These are phyloP conservation scores for Tolypocladium album DNA, from an alignment of 2,329 filamentous ascomycete species.

Conservation along the genomic window DNA sequence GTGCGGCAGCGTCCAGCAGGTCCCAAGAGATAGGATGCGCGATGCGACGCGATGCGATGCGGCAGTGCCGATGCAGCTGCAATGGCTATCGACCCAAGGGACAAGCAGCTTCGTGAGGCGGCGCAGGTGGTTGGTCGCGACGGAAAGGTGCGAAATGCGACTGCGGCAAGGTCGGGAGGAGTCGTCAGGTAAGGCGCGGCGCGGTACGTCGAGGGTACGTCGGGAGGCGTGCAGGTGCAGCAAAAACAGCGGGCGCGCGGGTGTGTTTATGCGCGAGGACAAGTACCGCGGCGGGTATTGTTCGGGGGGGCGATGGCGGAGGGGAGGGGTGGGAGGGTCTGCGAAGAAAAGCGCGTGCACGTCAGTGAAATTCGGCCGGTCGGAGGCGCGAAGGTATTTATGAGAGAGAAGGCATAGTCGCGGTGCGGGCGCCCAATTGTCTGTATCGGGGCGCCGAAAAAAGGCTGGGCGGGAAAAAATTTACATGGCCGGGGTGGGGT, in stretches of 20 bases:
- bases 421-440: slow-evolving; percentile 23
- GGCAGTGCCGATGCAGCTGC: not conserved
- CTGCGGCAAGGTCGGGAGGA: not conserved
- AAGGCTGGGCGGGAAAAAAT: slow-evolving; percentile 21
- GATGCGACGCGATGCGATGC: not conserved
- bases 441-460: slow-evolving; percentile 24
- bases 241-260: not conserved
- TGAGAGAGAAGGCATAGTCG: slow-evolving; percentile 27
- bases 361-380: slow-evolving; percentile 31
- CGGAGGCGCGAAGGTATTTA: slow-evolving; percentile 36
- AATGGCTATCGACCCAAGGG: not conserved
- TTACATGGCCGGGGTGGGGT: slow-evolving; percentile 19
- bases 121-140: slow-evolving; percentile 6
- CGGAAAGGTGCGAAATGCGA: slow-evolving; percentile 1
- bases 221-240: not conserved
- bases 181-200: not conserved
- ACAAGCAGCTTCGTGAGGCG: not conserved
- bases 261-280: not conserved
- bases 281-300: slow-evolving; percentile 10
- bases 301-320: slow-evolving; percentile 7
- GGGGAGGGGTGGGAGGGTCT: slow-evolving; percentile 21
- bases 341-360: slow-evolving; percentile 35
- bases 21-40: not conserved
- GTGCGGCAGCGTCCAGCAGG: not conserved
- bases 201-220: slow-evolving; percentile 1